Percentiles rank a stretch among this genome's conserved stretches.
Evolutionary conservation across 1,284 basidiomycete species (phyloP).

Genomic region (Peniophora sp.): DNA sequence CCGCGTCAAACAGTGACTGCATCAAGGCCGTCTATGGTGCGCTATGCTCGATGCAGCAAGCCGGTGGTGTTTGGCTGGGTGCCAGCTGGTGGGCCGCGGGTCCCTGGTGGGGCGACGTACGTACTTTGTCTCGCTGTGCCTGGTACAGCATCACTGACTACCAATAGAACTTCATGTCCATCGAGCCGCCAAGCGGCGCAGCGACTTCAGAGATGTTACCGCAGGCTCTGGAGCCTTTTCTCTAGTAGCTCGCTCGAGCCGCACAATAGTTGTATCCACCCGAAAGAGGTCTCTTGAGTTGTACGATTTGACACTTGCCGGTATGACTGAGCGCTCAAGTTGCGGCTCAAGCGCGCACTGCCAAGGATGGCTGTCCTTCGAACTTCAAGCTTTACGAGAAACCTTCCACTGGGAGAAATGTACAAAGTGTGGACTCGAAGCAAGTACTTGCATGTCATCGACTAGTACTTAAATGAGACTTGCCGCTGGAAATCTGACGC

Average conservation of each 20-base stretch:
- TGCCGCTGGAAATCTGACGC: too few relatives aligned
- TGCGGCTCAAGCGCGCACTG: too few relatives aligned
- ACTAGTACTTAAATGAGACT: too few relatives aligned
- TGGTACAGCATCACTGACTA: conserved; percentile 1
- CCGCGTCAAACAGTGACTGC: conserved; percentile 45
- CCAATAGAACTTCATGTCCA: conserved; percentile 51
- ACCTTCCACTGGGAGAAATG: too few relatives aligned
- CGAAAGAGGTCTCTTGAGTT: too few relatives aligned
- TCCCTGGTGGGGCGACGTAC: conserved; percentile 52
- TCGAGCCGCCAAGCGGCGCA: conserved; percentile 52
- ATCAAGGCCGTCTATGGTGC: conserved; percentile 48
- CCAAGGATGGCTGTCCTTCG: too few relatives aligned
- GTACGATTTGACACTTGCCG: too few relatives aligned
- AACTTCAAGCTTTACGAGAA: too few relatives aligned
- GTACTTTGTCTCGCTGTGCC: conserved; percentile 18
- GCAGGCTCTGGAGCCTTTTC: conserved; percentile 47
- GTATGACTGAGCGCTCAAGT: too few relatives aligned
- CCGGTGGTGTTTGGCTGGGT: conserved; percentile 49
- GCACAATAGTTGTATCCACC: too few relatives aligned
- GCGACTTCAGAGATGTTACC: conserved; percentile 46
- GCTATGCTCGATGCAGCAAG: conserved; percentile 48
- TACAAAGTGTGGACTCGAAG: too few relatives aligned
- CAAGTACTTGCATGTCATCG: too few relatives aligned
- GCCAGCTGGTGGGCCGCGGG: conserved; percentile 54
- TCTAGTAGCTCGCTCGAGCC: conserved; percentile 21